Conservation (phyloP, 2,329 filamentous ascomycete genomes). For the Pseudogymnoascus sp. region DNA sequence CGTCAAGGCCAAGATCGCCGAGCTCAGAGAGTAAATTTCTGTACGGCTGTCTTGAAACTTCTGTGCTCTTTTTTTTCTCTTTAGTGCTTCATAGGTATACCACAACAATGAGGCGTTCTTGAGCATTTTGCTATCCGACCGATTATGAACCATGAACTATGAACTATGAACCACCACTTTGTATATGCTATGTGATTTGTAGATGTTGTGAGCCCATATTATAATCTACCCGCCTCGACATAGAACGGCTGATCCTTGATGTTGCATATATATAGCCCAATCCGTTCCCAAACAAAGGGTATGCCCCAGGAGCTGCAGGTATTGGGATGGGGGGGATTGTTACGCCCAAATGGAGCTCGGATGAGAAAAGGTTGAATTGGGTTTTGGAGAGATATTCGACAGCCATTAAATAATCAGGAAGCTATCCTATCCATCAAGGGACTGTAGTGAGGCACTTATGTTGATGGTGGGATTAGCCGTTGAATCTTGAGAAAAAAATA, state of each 20-base stretch:
- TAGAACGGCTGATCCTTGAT: neutral
- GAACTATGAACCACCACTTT: neutral
- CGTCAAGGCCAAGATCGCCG: conserved; percentile 86
- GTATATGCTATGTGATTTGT: neutral
- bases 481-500: too few species aligned
- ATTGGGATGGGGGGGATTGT: neutral
- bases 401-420: neutral
- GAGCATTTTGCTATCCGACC: conserved; percentile 6
- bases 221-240: neutral
- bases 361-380: neutral
- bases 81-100: conserved; percentile 9
- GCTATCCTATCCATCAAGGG: neutral
- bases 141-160: conserved; percentile 1
- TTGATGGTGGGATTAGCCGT: neutral
- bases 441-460: neutral
- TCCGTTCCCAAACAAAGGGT: neutral
- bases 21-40: conserved; percentile 49
- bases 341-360: neutral
- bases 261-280: neutral
- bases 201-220: neutral
- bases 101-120: conserved; percentile 10
- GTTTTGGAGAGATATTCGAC: neutral
- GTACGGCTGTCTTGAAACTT: conserved; percentile 13
- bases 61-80: conserved; percentile 8
- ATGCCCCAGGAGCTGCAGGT: neutral